Evolutionary conservation across 345 rosid genomes (phyloP).

Genomic region (Euclidium syriacum): DNA sequence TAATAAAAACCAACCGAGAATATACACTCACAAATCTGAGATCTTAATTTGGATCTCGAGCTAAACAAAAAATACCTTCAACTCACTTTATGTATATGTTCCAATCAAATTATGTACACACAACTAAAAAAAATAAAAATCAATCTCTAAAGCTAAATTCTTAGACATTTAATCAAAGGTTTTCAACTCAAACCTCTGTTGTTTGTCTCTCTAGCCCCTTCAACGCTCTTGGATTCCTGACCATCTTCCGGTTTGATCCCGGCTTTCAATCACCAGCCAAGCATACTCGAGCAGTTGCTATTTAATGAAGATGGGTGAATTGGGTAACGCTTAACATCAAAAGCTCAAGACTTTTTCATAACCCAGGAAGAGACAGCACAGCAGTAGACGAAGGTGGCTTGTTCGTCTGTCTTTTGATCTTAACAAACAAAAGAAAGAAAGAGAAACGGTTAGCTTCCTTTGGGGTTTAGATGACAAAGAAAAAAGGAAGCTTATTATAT

Average conservation of each 20-base stretch:
- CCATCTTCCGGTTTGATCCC: background rate
- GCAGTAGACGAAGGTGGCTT: conserved; percentile 1
- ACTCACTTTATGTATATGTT: conserved; percentile 3
- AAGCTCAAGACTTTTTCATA: conserved; percentile 4
- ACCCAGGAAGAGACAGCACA: background rate
- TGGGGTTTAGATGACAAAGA: background rate
- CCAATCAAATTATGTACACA: conserved; percentile 9
- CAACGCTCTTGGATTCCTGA: background rate
- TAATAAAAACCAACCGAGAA: background rate
- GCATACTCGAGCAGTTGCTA: background rate
- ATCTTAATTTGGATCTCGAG: background rate
- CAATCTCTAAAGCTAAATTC: conserved; percentile 12
- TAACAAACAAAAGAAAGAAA: background rate
- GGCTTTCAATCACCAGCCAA: conserved; percentile 4
- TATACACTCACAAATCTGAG: background rate
- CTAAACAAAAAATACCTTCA: background rate
- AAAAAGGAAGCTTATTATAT: background rate
- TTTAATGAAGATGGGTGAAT: background rate
- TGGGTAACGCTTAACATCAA: background rate
- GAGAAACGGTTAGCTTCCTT: background rate
- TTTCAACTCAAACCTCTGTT: background rate
- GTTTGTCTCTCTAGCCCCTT: conserved; percentile 11
- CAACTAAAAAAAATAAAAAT: background rate
- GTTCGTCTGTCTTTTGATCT: conserved; percentile 24
- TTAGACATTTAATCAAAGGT: background rate